Evolutionary conservation across 139 green algal species (phyloP), one percentile per base, ranked within the genome.

Genomic region (Chara braunii): DNA sequence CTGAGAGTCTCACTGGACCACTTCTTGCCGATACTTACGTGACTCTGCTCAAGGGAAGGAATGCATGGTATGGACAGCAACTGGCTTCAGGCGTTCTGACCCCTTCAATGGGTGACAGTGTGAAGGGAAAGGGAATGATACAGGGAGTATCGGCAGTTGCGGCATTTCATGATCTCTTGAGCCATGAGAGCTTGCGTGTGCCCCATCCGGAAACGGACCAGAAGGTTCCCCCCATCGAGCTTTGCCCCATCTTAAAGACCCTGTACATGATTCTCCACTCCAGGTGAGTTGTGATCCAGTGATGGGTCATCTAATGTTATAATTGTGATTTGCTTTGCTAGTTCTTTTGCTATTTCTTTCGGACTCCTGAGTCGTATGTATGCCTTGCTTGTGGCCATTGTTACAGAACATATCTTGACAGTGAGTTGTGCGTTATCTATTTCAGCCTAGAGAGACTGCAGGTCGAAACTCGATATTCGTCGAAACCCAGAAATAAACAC

Each of bases 21-120:
- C 33, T 78, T 8, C 26, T 78, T 24, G 69, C 69, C 1, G 69
- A 78, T 51, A 78, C 61, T 18, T 78, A 78, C 32, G 69, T 78
- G 29, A 78, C 69, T 32, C 44, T 78, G 66, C 50, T 78, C 60
- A 73, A 73, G 55, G 64, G 64, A 6, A 11, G 64, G 12, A 73
- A 73, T 55, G 36, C 53, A 2, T 73, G 64, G 64, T 74, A 74
- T 23, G 64, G 64, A 14, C 57, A 65, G 56, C 64, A 75, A 59
- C 23, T 75, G 9, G 66, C 24, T 14, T 35, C 14, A 9, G 36
- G 60, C 14, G 24, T 7, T 28, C 8, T 75, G 22, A 75, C 57
- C 23, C 24, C 30, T 1, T 56, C 60, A 8, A 68, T 68, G 36
- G 66, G 66, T 18, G 66, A 75, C 45, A 69, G 42, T 23, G 42